Evolutionary conservation across 2,329 filamentous ascomycete species (phyloP).

Genomic region (Botrytis cinerea): DNA sequence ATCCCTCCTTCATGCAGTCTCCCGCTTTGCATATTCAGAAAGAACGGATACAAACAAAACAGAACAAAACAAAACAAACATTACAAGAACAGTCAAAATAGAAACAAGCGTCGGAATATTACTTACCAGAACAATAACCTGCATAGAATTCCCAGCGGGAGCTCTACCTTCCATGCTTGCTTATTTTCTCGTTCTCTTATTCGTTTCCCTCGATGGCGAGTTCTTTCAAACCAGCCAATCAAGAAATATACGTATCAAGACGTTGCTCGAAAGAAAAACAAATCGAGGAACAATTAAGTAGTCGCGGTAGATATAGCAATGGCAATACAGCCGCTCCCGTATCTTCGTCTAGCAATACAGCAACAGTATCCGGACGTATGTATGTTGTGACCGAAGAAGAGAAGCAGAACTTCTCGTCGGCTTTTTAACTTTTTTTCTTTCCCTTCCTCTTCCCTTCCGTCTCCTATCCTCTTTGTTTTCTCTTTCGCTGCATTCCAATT

Average conservation of each 20-base stretch:
- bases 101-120: background rate
- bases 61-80: background rate
- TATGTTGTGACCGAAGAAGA: background rate
- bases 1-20: background rate
- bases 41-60: background rate
- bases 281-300: background rate
- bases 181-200: background rate
- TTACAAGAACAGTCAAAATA: background rate
- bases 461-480: constrained; percentile 10
- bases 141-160: constrained; percentile 47
- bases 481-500: constrained; percentile 2
- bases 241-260: background rate
- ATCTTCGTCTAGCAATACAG: background rate
- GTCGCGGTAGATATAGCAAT: background rate
- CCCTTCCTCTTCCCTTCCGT: background rate
- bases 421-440: background rate
- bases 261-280: background rate
- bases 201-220: background rate
- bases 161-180: constrained; percentile 46
- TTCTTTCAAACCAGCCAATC: background rate
- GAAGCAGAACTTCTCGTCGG: background rate
- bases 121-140: constrained; percentile 75
- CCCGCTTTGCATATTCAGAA: background rate
- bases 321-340: background rate
- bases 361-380: background rate